Evolutionary conservation across 345 rosid species (phyloP), one percentile per base, ranked within the genome.

Genomic region (Gossypium rotundifolium): DNA sequence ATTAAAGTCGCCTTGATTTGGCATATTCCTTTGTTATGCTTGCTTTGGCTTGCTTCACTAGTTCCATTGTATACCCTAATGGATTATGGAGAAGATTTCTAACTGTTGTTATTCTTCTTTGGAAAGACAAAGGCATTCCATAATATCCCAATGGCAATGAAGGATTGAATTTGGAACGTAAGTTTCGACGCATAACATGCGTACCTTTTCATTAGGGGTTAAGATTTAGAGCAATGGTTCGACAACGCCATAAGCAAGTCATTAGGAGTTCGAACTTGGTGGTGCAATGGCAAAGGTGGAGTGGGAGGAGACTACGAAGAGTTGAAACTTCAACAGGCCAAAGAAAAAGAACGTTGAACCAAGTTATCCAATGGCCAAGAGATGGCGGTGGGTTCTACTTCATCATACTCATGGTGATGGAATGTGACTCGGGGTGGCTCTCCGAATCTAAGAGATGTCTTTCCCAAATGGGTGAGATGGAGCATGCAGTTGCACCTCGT

Each of bases 181-280:
- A 53, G 68, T 85, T 84, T 17, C 82, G 18, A 76, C 23, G 78
- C 81, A 83, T 1, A 81, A 55, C 16, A 90, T 17, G 3, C 90
- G 87, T 77, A 88, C 79, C 76, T 83, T 84, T 9, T 84, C 86
- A 22, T 81, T 72, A n/a, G 0, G 88, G 89, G 54, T 84, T 81
- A 5, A 81, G 85, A 11, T 70, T 73, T 38, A 89, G 49, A 10
- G 91, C 87, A 2, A 76, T 46, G 8, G 91, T 89, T 2, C 89
- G 87, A 71, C 83, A 86, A 38, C 86, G 86, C 91, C 91, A 89
- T 8, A 89, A 66, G 71, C 83, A 83, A 38, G 93, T 85, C 2
- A 85, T 75, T 46, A 87, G 49, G 1, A 83, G 45, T 72, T 87
- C 93, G 57, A 84, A 84, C 3, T 63, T 54, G 3, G 59, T 71